Evolutionary conservation across 2,329 filamentous ascomycete genomes (phyloP).

Genomic region (Epichloe sibirici): DNA sequence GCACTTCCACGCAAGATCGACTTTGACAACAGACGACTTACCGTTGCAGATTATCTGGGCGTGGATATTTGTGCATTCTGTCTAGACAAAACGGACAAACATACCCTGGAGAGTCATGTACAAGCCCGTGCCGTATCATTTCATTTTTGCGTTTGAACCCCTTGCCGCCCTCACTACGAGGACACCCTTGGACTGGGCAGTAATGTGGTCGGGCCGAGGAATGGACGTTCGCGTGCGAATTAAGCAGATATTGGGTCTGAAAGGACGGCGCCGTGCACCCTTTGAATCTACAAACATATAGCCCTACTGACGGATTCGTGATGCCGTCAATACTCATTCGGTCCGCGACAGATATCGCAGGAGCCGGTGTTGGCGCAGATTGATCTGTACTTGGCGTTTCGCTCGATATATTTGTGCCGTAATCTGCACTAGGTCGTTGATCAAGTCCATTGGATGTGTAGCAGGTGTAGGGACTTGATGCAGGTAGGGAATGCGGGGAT

Average conservation of each 20-base stretch:
- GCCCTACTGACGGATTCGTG: slow-evolving; percentile 37
- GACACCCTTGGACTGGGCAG: slow-evolving; percentile 48
- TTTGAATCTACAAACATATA: slow-evolving; percentile 44
- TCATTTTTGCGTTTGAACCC: slow-evolving; percentile 64
- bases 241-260: slow-evolving; percentile 64
- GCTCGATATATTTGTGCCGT: slow-evolving; percentile 29
- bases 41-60: slow-evolving; percentile 93
- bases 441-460: slow-evolving; percentile 18
- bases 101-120: slow-evolving; percentile 90
- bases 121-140: slow-evolving; percentile 68
- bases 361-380: slow-evolving; percentile 30
- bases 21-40: slow-evolving; percentile 28
- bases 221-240: slow-evolving; percentile 66
- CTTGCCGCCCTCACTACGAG: slow-evolving; percentile 51
- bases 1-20: slow-evolving; percentile 1
- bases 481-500: slow-evolving; percentile 33
- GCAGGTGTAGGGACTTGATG: slow-evolving; percentile 27
- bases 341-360: slow-evolving; percentile 30
- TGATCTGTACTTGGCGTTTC: slow-evolving; percentile 36
- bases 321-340: slow-evolving; percentile 48
- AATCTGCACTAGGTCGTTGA: slow-evolving; percentile 28
- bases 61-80: slow-evolving; percentile 83
- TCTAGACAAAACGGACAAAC: slow-evolving; percentile 94
- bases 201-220: slow-evolving; percentile 54
- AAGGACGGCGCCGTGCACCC: slow-evolving; percentile 64